A percentile compares a stretch with the other conserved stretches of the same genome.
Conservation (phyloP, 805 yeast species). For the Candida boleticola region DNA sequence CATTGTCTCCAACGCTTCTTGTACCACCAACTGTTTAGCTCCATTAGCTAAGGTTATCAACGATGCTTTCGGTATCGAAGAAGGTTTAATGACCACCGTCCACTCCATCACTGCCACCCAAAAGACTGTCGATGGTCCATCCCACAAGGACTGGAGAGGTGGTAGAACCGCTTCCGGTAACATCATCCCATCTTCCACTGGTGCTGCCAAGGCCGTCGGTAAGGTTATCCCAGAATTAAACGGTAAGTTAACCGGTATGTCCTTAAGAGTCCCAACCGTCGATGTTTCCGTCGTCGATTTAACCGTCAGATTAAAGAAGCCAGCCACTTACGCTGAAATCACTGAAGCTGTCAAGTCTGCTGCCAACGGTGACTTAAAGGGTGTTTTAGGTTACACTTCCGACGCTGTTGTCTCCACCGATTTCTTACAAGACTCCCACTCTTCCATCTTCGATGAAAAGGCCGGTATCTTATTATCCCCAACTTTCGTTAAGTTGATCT, state of each 20-base stretch:
- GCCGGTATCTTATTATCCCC: slow-evolving; percentile 89
- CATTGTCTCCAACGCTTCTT: slow-evolving; percentile 88
- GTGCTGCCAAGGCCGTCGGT: slow-evolving; percentile 98
- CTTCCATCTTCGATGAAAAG: slow-evolving; percentile 86
- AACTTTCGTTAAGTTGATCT: slow-evolving; percentile 84
- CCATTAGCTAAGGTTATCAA: slow-evolving; percentile 89
- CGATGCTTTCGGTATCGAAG: slow-evolving; percentile 83
- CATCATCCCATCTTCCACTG: slow-evolving; percentile 93
- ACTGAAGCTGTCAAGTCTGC: slow-evolving; percentile 72
- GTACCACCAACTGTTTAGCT: slow-evolving; percentile 95
- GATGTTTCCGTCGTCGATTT: slow-evolving; percentile 93
- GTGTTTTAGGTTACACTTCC: slow-evolving; percentile 85
- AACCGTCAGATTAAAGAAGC: slow-evolving; percentile 77
- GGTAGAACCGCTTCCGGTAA: slow-evolving; percentile 96
- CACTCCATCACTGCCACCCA: slow-evolving; percentile 96
- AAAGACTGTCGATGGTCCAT: slow-evolving; percentile 95
- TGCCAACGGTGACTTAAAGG: slow-evolving; percentile 75
- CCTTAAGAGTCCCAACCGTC: slow-evolving; percentile 90
- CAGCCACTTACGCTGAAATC: slow-evolving; percentile 81
- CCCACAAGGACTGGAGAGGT: slow-evolving; percentile 98
- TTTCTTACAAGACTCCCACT: slow-evolving; percentile 79
- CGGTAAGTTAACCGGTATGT: slow-evolving; percentile 93
- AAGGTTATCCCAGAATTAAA: slow-evolving; percentile 87
- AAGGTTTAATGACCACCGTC: slow-evolving; percentile 94
- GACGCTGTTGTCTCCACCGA: slow-evolving; percentile 91